A percentile compares a stretch with the other conserved stretches of the same genome.
phyloP scores from a whole-genome alignment of 192 early-diverging fungal species.

The Funneliformis geosporum region DNA sequence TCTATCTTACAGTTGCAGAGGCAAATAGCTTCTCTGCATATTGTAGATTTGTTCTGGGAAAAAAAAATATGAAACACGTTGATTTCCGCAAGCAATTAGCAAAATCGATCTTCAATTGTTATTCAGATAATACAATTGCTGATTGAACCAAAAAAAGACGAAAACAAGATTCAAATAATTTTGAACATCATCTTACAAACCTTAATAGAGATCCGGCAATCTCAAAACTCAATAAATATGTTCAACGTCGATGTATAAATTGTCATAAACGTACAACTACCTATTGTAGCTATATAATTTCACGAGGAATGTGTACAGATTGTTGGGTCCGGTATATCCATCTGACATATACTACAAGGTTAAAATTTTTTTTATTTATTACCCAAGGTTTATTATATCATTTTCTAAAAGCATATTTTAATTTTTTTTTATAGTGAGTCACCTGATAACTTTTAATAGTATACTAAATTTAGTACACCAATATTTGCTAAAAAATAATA shows the following conservation, averaged over 20 bases:
- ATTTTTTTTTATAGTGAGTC: constrained; percentile 2
- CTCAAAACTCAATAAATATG: neutral
- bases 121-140: neutral
- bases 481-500: constrained; percentile 1
- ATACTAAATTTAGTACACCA: constrained; percentile 4
- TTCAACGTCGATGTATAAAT: neutral
- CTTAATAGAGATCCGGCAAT: neutral
- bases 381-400: neutral
- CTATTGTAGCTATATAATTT: neutral
- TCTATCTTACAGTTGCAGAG: too few relatives aligned
- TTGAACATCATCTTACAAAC: constrained; percentile 14
- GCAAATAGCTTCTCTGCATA: too few relatives aligned
- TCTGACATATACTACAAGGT: neutral
- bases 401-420: neutral
- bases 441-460: neutral
- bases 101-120: neutral
- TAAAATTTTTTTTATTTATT: constrained; percentile 10
- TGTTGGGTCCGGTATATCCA: neutral
- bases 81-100: too few relatives aligned
- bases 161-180: neutral
- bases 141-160: constrained; percentile 4
- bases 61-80: neutral
- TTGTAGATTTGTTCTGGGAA: constrained; percentile 3
- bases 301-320: neutral
- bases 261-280: too few relatives aligned